phyloP scores from a whole-genome alignment of 2,329 filamentous ascomycete genomes.

The Botrytis byssoidea region DNA sequence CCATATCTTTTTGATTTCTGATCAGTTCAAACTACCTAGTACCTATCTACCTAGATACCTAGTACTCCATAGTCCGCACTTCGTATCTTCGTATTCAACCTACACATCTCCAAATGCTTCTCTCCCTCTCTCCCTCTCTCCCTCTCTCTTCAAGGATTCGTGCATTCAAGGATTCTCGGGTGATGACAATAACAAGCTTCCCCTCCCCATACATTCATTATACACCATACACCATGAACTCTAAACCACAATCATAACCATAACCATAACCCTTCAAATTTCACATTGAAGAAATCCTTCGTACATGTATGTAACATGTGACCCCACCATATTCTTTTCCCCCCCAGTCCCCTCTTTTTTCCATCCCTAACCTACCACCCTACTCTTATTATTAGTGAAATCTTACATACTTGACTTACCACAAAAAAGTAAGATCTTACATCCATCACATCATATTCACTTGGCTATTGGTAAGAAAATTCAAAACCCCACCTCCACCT shows the following conservation, averaged over 20 bases:
- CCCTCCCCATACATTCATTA: neutral
- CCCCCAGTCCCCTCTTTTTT: neutral
- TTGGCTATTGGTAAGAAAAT: neutral
- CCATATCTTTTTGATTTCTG: neutral
- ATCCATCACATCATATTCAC: neutral
- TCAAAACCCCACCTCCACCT: neutral
- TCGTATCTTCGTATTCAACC: neutral
- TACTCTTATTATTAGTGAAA: neutral
- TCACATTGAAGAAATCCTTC: neutral
- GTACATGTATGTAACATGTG: neutral
- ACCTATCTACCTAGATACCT: neutral
- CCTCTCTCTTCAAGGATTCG: neutral
- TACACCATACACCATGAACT: too few relatives aligned
- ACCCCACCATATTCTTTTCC: neutral
- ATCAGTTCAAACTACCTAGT: neutral
- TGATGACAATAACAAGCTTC: neutral
- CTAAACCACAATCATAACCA: too few relatives aligned
- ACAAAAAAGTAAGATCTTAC: too few relatives aligned
- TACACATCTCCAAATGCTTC: neutral
- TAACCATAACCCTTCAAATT: too few relatives aligned
- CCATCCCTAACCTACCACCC: too few relatives aligned
- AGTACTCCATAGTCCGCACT: neutral
- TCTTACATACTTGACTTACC: neutral
- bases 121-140: neutral
- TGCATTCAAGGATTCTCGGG: neutral